Conservation (phyloP, 257 asterid species). For the Paraleonurus japonicus region DNA sequence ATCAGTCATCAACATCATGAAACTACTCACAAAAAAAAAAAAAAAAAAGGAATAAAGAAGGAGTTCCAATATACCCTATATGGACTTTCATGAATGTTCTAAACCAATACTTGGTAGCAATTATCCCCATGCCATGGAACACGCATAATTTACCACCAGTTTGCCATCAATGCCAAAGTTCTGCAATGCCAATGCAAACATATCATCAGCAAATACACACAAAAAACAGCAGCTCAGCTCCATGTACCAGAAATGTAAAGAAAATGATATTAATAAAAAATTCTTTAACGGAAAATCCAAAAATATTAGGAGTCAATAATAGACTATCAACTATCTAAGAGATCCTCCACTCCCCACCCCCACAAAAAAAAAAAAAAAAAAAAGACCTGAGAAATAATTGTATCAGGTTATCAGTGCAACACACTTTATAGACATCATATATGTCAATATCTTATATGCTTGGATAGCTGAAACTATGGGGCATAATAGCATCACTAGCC, state of each 20-base stretch:
- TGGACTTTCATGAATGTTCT: conserved; percentile 19
- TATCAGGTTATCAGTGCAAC: not conserved
- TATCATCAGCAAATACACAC: not conserved
- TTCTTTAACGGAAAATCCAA: not conserved
- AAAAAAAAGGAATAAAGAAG: not conserved
- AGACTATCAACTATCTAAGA: not conserved
- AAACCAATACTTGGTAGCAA: conserved; percentile 16
- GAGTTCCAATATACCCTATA: conserved; percentile 23
- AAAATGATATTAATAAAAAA: not conserved
- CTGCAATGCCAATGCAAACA: conserved; percentile 45
- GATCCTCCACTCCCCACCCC: not conserved
- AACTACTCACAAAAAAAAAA: not conserved
- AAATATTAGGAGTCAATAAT: not conserved
- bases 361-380: too few relatives aligned
- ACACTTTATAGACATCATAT: not conserved
- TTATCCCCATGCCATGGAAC: conserved; percentile 99
- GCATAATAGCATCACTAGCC: not conserved
- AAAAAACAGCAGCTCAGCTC: conserved; percentile 18
- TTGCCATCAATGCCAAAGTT: conserved; percentile 92
- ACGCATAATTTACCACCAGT: conserved; percentile 89
- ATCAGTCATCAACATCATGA: not conserved
- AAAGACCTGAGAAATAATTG: not conserved
- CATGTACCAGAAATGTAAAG: not conserved
- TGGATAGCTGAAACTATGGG: not conserved
- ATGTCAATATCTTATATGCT: not conserved